Evolutionary conservation across 2,329 filamentous ascomycete species (phyloP).

Genomic region (Berkeleyomyces basicola): DNA sequence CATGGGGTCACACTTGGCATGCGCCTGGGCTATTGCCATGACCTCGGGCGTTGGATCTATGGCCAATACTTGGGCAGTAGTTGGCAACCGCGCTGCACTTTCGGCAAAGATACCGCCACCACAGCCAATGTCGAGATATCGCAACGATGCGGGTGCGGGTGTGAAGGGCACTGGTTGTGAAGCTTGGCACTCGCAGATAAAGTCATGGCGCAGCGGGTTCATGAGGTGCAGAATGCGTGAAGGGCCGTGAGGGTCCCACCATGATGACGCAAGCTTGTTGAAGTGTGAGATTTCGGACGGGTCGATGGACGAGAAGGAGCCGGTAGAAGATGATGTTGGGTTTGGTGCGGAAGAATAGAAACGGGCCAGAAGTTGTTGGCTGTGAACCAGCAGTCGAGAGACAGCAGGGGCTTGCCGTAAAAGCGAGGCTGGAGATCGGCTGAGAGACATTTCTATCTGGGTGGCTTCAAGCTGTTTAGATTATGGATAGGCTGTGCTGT

Average conservation of each 20-base stretch:
- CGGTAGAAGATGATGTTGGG: constrained; percentile 14
- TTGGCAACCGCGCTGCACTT: constrained; percentile 52
- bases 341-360: constrained; percentile 15
- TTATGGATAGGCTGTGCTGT: neutral
- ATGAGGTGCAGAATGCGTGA: constrained; percentile 89
- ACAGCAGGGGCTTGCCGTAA: neutral
- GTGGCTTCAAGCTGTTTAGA: no score
- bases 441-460: neutral
- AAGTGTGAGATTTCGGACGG: constrained; percentile 85
- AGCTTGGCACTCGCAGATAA: constrained; percentile 58
- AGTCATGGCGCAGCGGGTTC: constrained; percentile 92
- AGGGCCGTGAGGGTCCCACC: constrained; percentile 94
- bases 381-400: neutral
- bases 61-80: constrained; percentile 49
- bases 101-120: constrained; percentile 95
- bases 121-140: constrained; percentile 84
- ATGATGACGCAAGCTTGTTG: constrained; percentile 76
- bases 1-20: constrained; percentile 57
- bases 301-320: constrained; percentile 54
- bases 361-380: constrained; percentile 8
- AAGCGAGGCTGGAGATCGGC: neutral
- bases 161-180: constrained; percentile 29
- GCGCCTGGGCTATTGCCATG: constrained; percentile 55
- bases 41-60: constrained; percentile 66
- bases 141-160: constrained; percentile 27